phyloP scores from a whole-genome alignment of 78 protist genomes.

The Guillardia theta region DNA sequence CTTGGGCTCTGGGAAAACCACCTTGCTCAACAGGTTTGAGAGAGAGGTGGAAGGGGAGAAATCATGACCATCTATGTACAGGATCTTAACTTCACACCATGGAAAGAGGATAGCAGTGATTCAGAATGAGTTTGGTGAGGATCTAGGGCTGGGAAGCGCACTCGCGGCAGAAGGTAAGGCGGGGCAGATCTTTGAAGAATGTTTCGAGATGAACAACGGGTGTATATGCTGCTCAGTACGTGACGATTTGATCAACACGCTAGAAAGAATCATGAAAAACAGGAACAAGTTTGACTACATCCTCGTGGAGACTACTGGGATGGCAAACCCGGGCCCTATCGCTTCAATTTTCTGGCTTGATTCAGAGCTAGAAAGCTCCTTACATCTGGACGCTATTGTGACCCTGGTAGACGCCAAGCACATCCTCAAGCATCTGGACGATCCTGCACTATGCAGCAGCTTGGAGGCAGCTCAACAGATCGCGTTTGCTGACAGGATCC shows the following conservation, averaged over 20 bases:
- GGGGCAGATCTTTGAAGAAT: constrained; percentile 51
- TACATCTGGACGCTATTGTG: constrained; percentile 70
- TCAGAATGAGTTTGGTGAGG: constrained; percentile 30
- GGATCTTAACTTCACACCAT: constrained; percentile 58
- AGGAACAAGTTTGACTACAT: constrained; percentile 63
- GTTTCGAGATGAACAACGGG: constrained; percentile 76
- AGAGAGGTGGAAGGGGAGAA: too few relatives aligned
- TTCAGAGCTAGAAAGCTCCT: constrained; percentile 62
- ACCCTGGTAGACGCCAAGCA: constrained; percentile 71
- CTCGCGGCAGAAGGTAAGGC: background rate
- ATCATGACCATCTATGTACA: constrained; percentile 24
- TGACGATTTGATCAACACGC: constrained; percentile 54
- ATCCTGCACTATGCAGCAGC: background rate
- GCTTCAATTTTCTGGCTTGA: constrained; percentile 69
- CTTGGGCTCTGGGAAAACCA: constrained; percentile 73
- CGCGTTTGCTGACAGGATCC: constrained; percentile 70
- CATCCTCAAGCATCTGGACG: constrained; percentile 45
- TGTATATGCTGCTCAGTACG: background rate
- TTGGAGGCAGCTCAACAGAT: constrained; percentile 41
- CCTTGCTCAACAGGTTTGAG: background rate
- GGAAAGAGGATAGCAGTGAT: constrained; percentile 48
- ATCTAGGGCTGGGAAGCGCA: background rate
- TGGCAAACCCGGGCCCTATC: constrained; percentile 64
- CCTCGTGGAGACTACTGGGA: constrained; percentile 71
- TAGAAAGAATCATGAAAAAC: constrained; percentile 62